Percentiles rank a stretch among this genome's conserved stretches.
These are phyloP conservation scores for Hamigera avellanea DNA, from an alignment of 495 filamentous ascomycete species.

Conservation along the genomic window DNA sequence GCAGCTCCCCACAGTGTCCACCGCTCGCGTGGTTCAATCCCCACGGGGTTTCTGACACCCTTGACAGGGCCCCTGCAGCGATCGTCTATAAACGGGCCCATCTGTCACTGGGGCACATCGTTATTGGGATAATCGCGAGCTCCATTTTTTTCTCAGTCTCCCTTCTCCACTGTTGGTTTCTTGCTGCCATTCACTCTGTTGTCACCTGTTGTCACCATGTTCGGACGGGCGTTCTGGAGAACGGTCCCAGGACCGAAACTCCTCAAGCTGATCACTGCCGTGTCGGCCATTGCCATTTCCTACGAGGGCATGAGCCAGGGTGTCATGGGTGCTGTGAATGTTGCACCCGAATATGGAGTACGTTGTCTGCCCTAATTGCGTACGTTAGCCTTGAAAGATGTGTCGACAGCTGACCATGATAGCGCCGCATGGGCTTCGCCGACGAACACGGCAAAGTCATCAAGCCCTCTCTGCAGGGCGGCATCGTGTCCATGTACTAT, in stretches of 20 bases:
- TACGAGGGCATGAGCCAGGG: conserved; percentile 40
- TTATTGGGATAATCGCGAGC: conserved; percentile 1
- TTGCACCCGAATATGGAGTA: conserved; percentile 34
- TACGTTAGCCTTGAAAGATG: too few relatives aligned
- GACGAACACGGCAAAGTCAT: conserved; percentile 25
- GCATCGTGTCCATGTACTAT: conserved; percentile 45
- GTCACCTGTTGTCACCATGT: conserved; percentile 3
- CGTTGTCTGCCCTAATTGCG: too few relatives aligned
- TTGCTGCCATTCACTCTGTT: not conserved
- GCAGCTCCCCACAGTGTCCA: too few relatives aligned
- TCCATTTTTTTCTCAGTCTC: conserved; percentile 2
- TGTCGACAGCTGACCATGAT: too few relatives aligned
- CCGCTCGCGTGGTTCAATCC: too few relatives aligned
- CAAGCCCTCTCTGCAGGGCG: conserved; percentile 40
- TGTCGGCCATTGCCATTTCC: conserved; percentile 33
- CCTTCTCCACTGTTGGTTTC: not conserved
- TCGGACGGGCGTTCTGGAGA: conserved; percentile 3
- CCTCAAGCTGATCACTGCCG: conserved; percentile 35
- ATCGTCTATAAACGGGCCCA: conserved; percentile 5
- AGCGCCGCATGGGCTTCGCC: conserved; percentile 27
- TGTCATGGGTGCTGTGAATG: conserved; percentile 51
- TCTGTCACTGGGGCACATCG: conserved; percentile 2
- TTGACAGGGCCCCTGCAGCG: not conserved
- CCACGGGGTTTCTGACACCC: not conserved
- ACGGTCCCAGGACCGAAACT: conserved; percentile 12